phyloP scores from a whole-genome alignment of 257 asterid species.

The Solanum sitiens region DNA sequence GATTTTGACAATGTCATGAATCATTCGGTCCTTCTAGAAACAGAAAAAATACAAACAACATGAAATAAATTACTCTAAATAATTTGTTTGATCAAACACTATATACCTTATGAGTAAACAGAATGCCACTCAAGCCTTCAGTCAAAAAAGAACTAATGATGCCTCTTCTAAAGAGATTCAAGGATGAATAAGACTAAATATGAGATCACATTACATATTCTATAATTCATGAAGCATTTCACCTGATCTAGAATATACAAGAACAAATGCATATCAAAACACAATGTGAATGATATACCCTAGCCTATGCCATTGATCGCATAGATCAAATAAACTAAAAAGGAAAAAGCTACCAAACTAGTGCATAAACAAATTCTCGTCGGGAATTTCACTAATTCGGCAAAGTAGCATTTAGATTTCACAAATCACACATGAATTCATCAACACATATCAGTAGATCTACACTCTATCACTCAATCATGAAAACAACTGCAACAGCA shows the following conservation, averaged over 20 bases:
- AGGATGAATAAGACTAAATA: not conserved
- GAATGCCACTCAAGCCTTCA: not conserved
- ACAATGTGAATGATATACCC: not conserved
- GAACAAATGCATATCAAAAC: not conserved
- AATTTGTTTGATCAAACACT: not conserved
- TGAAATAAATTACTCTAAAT: not conserved
- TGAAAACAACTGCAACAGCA: not conserved
- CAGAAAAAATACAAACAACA: not conserved
- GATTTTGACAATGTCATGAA: not conserved
- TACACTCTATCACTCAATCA: not conserved
- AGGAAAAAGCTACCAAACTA: not conserved
- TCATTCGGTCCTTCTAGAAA: not conserved
- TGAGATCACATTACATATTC: constrained; percentile 1
- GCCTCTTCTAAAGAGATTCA: not conserved
- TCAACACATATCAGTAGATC: not conserved
- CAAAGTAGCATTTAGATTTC: not conserved
- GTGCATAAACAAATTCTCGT: not conserved
- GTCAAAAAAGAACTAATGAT: not conserved
- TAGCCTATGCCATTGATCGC: not conserved
- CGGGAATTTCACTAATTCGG: not conserved
- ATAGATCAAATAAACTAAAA: not conserved
- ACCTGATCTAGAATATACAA: not conserved
- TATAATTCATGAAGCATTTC: not conserved
- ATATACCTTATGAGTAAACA: not conserved
- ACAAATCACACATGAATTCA: not conserved